Evolutionary conservation across 805 yeast genomes (phyloP).

Genomic region (Nakazawaea ambrosiae): DNA sequence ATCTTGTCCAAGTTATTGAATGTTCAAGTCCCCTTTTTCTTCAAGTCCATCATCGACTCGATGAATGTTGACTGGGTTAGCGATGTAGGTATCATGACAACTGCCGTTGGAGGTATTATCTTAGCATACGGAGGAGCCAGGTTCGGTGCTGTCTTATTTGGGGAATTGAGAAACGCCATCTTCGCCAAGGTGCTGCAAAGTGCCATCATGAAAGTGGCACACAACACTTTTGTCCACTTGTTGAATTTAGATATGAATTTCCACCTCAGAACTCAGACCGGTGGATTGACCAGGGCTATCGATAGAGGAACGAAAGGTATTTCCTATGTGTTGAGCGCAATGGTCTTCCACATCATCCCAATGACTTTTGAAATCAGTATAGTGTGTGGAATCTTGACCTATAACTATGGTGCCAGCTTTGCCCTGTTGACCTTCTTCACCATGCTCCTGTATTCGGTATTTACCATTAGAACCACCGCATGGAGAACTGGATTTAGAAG

Average conservation of each 20-base stretch:
- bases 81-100: constrained; percentile 55
- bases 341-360: constrained; percentile 97
- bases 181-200: constrained; percentile 94
- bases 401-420: constrained; percentile 82
- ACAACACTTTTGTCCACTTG: constrained; percentile 78
- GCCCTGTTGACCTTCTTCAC: constrained; percentile 86
- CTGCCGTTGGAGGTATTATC: constrained; percentile 59
- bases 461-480: constrained; percentile 88
- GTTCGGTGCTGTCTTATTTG: constrained; percentile 90
- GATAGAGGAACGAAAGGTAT: constrained; percentile 98
- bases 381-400: constrained; percentile 89
- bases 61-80: constrained; percentile 87
- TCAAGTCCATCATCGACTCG: constrained; percentile 79
- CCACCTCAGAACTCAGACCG: constrained; percentile 89
- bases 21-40: constrained; percentile 94
- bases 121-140: constrained; percentile 91
- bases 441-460: constrained; percentile 80
- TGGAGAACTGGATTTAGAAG: constrained; percentile 95
- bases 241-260: constrained; percentile 81
- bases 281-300: constrained; percentile 92
- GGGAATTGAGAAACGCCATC: constrained; percentile 90
- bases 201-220: constrained; percentile 86
- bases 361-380: constrained; percentile 86
- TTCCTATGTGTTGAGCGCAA: constrained; percentile 83
- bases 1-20: constrained; percentile 79